Evolutionary conservation across 345 rosid genomes (phyloP).

Genomic region (Boechera retrofracta): DNA sequence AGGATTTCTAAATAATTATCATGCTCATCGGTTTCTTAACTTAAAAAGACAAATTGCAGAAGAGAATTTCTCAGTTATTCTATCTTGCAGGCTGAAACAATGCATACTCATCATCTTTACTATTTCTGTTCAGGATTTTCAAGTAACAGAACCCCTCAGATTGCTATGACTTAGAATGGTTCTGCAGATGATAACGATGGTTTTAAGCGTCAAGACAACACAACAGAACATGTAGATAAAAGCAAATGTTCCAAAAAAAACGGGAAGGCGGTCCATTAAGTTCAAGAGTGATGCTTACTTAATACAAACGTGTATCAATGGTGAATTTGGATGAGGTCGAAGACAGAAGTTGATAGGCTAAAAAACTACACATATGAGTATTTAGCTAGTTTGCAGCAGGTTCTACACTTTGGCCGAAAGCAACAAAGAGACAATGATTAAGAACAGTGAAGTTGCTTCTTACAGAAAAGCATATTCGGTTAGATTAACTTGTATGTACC

Average conservation of each 20-base stretch:
- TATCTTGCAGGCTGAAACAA: not conserved
- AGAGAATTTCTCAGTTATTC: not conserved
- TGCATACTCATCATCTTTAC: not conserved
- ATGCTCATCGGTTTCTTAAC: constrained; percentile 1
- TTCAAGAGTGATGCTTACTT: not conserved
- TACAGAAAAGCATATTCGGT: constrained; percentile 3
- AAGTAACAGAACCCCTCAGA: not conserved
- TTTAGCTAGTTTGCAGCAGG: not conserved
- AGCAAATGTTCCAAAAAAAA: not conserved
- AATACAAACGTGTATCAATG: not conserved
- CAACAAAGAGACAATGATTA: constrained; percentile 5
- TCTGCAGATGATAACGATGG: not conserved
- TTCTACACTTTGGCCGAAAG: not conserved
- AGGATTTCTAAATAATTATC: not conserved
- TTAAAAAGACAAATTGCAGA: not conserved
- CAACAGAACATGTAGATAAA: not conserved
- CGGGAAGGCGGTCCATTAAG: not conserved
- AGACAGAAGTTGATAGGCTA: not conserved
- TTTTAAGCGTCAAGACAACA: constrained; percentile 1
- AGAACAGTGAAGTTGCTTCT: too few species aligned
- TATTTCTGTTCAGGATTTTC: not conserved
- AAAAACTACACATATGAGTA: not conserved
- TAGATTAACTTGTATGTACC: not conserved
- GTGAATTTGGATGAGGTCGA: not conserved
- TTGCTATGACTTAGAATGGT: not conserved